Conservation (phyloP, 371 early-diverging fungal species). For the Syncephalis fuscata region DNA sequence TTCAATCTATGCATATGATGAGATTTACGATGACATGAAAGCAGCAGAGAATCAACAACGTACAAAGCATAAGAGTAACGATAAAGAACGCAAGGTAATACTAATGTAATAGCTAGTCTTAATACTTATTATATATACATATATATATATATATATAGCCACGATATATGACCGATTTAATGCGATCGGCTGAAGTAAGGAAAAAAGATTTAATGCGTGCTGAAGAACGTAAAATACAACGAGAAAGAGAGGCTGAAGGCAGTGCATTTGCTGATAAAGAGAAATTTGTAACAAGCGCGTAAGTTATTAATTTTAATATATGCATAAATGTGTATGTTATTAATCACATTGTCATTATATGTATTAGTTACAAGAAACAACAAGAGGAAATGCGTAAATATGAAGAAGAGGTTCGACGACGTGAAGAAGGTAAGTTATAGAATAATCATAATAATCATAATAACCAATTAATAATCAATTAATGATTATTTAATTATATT, state of each 20-base stretch:
- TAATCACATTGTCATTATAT: neutral
- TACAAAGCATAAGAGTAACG: slow-evolving; percentile 13
- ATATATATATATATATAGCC: slow-evolving; percentile 23
- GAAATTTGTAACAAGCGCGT: slow-evolving; percentile 70
- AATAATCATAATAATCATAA: neutral
- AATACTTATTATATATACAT: neutral
- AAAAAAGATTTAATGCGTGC: slow-evolving; percentile 69
- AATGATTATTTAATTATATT: too few species aligned
- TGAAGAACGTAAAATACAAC: slow-evolving; percentile 59
- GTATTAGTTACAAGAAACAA: slow-evolving; percentile 45
- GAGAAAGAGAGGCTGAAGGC: slow-evolving; percentile 57
- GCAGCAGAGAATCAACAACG: slow-evolving; percentile 22
- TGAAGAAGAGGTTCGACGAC: slow-evolving; percentile 62
- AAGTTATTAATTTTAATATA: slow-evolving; percentile 9
- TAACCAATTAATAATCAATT: neutral
- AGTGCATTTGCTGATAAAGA: slow-evolving; percentile 63
- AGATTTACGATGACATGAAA: slow-evolving; percentile 72
- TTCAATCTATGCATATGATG: slow-evolving; percentile 80
- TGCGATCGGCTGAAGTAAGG: slow-evolving; percentile 60
- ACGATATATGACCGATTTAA: slow-evolving; percentile 57
- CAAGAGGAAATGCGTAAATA: slow-evolving; percentile 58
- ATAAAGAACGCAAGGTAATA: slow-evolving; percentile 16
- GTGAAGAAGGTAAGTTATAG: slow-evolving; percentile 23
- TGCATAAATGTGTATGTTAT: neutral
- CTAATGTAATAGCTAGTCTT: slow-evolving; percentile 5